Base-by-base conservation (phyloP, 805 yeast genomes). In the Saccharomycopsis sp. region DNA sequence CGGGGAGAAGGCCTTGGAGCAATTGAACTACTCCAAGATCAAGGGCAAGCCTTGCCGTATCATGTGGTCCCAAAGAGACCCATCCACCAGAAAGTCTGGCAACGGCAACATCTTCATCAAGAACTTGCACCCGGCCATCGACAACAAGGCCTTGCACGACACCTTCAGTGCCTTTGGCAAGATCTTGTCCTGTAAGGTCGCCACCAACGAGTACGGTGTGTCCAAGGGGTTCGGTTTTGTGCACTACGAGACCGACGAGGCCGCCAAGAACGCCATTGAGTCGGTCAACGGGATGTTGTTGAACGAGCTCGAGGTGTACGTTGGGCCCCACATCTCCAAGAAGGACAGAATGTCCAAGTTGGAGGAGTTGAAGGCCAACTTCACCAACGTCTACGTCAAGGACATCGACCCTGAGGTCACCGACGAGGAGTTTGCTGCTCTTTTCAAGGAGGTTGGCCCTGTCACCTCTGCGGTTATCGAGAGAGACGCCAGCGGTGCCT, bases 11-110 rank as follows among this genome's bases (percentile, higher is more conserved):
- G 99, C 99, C 63, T 79, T 94, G 73, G 96, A 91, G 72, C 94
- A 90, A 76, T 83, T 94, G 76, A 94, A 92, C 89, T 94, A 94
- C 81, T 77, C 91, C 60, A 84, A 84, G 69, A 85, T 94, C 78
- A 91, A 91, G 75, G 97, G 97, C 71, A 89, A 87, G 71, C 91
- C 97, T 69, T 91, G 97, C 79, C 90, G 99, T 77, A 92, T 94
- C 79, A 94, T 94, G 98, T 91, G 98, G 97, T 91, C 97, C 66
- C 98, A 94, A 81, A 90, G 98, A 79, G 98, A 94, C 74, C 98
- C 99, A 64, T 82, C 97, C 62, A 75, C 85, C 69, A 89, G 99
- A 82, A 89, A 86, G 81, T 85, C 85, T 71, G 97, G 97, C 74
- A 87, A 89, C 64, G 97, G 97, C 71, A 94, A 94, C 83, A 85